Evolutionary conservation across 768 basidiomycete genomes (phyloP), one percentile per base, ranked within the genome.

Genomic region (Tylopilus balloui): DNA sequence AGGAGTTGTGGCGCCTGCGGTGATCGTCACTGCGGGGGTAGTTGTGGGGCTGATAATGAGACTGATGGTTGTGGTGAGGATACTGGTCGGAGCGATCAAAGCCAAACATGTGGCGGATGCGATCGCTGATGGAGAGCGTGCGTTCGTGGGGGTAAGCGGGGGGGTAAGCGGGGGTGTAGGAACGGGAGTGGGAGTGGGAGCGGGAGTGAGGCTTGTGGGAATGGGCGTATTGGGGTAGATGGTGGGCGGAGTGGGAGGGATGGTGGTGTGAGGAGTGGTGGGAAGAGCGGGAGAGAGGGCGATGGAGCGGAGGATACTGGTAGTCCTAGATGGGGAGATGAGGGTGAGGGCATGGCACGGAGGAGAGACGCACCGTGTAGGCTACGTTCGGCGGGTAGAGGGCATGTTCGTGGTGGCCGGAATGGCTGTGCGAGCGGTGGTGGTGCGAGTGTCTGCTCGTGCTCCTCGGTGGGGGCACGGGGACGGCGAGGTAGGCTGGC

Each of bases 71-170:
- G 13, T 50, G 27, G n/a, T 42, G 29, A 5, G 17, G 8, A 27
- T 51, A 28, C 1, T 50, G 15, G 14, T 45, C 48, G 25, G 61
- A 11, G 1, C 36, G 49, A 27, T 62, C 59, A 2, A 69, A 41
- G 46, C 73, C 73, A 48, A 74, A 68, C 50, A 73, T 65, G 24
- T 60, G 48, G 43, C 69, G 70, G 35, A 75, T 51, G 48, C 74
- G 74, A 34, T 71, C 71, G 25, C 69, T 57, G 4, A 75, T 21
- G 14, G 67, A 63, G 3, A 59, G 49, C 20, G 62, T 21, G 10
- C 63, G 60, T 27, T 55, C 51, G 20, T 44, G 61, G 0, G 29
- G 35, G 4, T 45, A 19, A n/a, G n/a, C n/a, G n/a, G n/a, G n/a
- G n/a, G 56, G 36, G 13, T 64, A 35, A 25, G 24, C 24, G 8